Percentiles rank a stretch among this genome's conserved stretches.
These are phyloP conservation scores for Paramecium octaurelia DNA, from an alignment of 73 alveolate species.

Conservation along the genomic window DNA sequence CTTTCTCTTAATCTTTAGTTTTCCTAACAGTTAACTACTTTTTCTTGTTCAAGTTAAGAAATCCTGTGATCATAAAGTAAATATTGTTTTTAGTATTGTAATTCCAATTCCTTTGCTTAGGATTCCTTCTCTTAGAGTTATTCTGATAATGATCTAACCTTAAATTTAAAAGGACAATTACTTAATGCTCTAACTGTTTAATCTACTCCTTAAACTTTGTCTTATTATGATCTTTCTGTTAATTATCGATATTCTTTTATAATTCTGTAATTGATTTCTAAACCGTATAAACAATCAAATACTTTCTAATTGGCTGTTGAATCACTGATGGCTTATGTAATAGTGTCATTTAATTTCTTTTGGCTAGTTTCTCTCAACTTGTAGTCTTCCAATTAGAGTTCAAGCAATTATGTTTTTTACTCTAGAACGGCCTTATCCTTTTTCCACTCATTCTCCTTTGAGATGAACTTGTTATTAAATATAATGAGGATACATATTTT, in stretches of 20 bases:
- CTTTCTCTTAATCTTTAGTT: neutral
- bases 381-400: conserved; percentile 12
- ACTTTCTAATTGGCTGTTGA: neutral
- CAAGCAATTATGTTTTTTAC: conserved; percentile 19
- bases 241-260: neutral
- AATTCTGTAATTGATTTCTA: neutral
- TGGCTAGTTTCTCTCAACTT: neutral
- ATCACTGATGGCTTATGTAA: neutral
- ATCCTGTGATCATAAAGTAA: neutral
- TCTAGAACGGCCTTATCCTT: conserved; percentile 21
- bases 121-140: neutral
- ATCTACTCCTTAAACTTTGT: neutral
- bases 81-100: neutral
- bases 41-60: conserved; percentile 10
- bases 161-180: neutral
- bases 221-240: neutral
- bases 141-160: conserved; percentile 14
- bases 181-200: neutral
- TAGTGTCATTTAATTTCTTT: conserved; percentile 15
- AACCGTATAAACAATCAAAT: neutral
- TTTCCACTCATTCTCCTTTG: conserved; percentile 18
- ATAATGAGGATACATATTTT: neutral
- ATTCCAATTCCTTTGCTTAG: neutral
- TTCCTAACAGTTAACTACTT: neutral
- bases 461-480: neutral